Evolutionary conservation across 1,284 basidiomycete genomes (phyloP).

Genomic region (Coriolopsis trogii): DNA sequence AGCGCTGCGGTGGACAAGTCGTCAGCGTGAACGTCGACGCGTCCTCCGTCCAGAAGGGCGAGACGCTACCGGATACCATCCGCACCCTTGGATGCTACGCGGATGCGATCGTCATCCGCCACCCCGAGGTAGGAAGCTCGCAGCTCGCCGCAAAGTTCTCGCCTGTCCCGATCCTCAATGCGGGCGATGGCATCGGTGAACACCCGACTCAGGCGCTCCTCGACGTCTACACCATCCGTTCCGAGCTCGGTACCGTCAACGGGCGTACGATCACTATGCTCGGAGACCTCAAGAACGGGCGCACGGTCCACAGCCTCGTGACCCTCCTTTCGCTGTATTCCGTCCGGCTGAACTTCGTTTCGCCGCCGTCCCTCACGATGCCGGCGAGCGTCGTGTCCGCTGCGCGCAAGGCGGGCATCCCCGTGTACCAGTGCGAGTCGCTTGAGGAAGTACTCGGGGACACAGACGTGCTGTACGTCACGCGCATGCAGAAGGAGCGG

Average conservation of each 20-base stretch:
- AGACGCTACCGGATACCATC: slow-evolving; percentile 92
- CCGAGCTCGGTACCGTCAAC: slow-evolving; percentile 97
- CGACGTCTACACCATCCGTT: slow-evolving; percentile 97
- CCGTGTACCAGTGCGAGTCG: slow-evolving; percentile 80
- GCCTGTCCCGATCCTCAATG: slow-evolving; percentile 95
- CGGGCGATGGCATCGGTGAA: slow-evolving; percentile 96
- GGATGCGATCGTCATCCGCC: slow-evolving; percentile 94
- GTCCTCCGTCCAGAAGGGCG: slow-evolving; percentile 94
- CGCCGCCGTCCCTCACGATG: slow-evolving; percentile 91
- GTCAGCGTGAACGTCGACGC: slow-evolving; percentile 82
- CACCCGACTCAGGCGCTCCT: slow-evolving; percentile 97
- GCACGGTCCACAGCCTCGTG: slow-evolving; percentile 97
- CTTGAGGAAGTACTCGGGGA: slow-evolving; percentile 89
- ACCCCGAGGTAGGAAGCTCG: slow-evolving; percentile 91
- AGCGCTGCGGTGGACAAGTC: slow-evolving; percentile 95
- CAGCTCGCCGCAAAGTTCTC: slow-evolving; percentile 93
- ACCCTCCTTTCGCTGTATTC: slow-evolving; percentile 92
- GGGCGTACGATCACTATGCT: slow-evolving; percentile 94
- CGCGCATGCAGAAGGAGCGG: slow-evolving; percentile 94
- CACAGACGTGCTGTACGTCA: slow-evolving; percentile 98
- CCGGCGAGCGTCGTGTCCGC: slow-evolving; percentile 85
- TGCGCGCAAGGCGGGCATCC: slow-evolving; percentile 82
- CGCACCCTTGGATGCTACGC: slow-evolving; percentile 95
- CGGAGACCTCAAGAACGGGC: slow-evolving; percentile 97
- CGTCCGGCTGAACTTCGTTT: slow-evolving; percentile 95